Evolutionary conservation across 75 land plant species (phyloP).

Genomic region (Selaginella tamariscina): DNA sequence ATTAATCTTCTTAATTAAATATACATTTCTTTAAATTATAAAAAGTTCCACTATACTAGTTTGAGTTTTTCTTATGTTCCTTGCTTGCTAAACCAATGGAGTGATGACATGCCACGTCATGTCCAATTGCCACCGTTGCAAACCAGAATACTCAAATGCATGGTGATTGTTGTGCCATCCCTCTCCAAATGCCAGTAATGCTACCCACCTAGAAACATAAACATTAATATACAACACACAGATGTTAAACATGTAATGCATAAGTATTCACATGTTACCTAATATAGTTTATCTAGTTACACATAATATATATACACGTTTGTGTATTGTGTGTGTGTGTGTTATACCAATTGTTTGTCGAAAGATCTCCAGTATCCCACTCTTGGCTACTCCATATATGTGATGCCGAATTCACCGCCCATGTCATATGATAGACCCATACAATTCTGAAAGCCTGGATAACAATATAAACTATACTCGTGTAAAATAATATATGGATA

Average conservation of each 20-base stretch:
- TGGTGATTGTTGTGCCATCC: conserved; percentile 14
- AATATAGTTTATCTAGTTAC: too few species aligned
- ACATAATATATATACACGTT: background rate
- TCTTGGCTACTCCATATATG: conserved; percentile 7
- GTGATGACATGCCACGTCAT: conserved; percentile 8
- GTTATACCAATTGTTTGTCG: conserved; percentile 2
- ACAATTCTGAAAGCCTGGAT: background rate
- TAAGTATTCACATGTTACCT: too few species aligned
- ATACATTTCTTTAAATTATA: too few species aligned
- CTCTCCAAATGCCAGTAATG: conserved; percentile 9
- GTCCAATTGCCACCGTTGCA: conserved; percentile 7
- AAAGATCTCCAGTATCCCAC: conserved; percentile 11
- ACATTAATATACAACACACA: background rate
- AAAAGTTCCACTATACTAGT: too few species aligned
- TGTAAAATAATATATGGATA: too few species aligned
- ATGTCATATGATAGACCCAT: conserved; percentile 9
- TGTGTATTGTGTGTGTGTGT: background rate
- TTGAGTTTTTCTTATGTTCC: conserved; percentile 1
- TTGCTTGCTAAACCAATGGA: background rate
- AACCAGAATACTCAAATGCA: conserved; percentile 13
- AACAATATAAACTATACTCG: background rate
- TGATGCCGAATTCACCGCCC: conserved; percentile 8
- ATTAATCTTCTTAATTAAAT: too few species aligned
- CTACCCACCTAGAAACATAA: conserved; percentile 1
- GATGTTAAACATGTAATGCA: too few species aligned